Evolutionary conservation across 2,329 filamentous ascomycete genomes (phyloP).

Genomic region (Fonsecaea monophora): DNA sequence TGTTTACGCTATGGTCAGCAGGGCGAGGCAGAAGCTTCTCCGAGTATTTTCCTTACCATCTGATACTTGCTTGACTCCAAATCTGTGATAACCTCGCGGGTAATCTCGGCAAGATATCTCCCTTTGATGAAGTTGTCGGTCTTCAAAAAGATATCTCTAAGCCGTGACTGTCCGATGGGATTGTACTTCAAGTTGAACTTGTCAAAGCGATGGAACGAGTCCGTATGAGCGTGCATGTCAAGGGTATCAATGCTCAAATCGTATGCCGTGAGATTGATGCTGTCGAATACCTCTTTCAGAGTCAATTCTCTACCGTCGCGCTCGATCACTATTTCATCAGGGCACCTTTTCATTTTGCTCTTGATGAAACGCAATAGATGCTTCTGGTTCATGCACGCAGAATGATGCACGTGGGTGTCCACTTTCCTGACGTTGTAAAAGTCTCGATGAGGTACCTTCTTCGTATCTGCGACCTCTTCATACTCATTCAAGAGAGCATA

Average conservation of each 20-base stretch:
- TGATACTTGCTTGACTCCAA: constrained; percentile 99
- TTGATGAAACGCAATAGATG: constrained; percentile 98
- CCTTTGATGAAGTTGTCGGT: constrained; percentile 98
- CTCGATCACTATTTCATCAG: constrained; percentile 90
- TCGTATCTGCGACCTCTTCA: constrained; percentile 96
- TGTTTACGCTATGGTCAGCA: constrained; percentile 19
- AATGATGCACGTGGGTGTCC: constrained; percentile 98
- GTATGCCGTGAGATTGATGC: constrained; percentile 96
- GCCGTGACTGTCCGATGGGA: constrained; percentile 89
- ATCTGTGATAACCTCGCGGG: constrained; percentile 96
- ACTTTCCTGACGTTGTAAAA: constrained; percentile 99
- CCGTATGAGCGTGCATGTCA: constrained; percentile 98
- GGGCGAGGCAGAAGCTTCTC: neutral
- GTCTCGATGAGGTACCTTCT: constrained; percentile 95
- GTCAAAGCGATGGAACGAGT: constrained; percentile 98
- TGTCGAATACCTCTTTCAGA: constrained; percentile 90
- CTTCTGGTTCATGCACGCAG: constrained; percentile 99
- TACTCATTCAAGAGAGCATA: constrained; percentile 95
- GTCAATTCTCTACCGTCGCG: constrained; percentile 92
- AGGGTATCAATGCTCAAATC: constrained; percentile 97
- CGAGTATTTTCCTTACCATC: constrained; percentile 64
- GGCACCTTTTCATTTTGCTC: constrained; percentile 99
- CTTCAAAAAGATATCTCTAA: constrained; percentile 98
- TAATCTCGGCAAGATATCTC: constrained; percentile 94
- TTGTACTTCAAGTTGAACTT: constrained; percentile 99